These are phyloP conservation scores for Quercus gilva DNA, from an alignment of 306 rosid species.

Conservation along the genomic window DNA sequence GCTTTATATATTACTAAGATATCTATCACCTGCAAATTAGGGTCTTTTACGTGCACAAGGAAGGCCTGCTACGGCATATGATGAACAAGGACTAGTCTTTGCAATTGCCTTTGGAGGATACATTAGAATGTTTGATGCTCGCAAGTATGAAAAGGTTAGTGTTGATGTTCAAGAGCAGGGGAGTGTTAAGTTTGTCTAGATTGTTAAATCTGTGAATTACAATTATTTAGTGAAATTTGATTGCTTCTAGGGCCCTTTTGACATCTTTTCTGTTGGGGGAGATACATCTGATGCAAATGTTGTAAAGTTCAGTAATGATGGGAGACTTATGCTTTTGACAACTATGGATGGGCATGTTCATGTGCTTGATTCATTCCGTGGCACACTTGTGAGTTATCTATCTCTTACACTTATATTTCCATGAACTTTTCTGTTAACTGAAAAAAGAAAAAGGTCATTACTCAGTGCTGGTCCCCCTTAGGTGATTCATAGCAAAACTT, in stretches of 20 bases:
- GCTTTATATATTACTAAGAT: slow-evolving; percentile 4
- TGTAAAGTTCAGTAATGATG: slow-evolving; percentile 92
- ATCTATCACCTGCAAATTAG: slow-evolving; percentile 25
- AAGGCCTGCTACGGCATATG: slow-evolving; percentile 91
- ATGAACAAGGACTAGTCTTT: slow-evolving; percentile 91
- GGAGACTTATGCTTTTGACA: slow-evolving; percentile 85
- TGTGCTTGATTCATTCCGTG: slow-evolving; percentile 90
- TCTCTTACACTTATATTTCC: neutral
- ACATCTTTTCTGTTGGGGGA: slow-evolving; percentile 86
- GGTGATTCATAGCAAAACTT: neutral
- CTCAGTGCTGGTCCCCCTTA: neutral
- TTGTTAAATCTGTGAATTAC: slow-evolving; percentile 18
- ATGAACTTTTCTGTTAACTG: neutral
- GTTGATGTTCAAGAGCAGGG: slow-evolving; percentile 7
- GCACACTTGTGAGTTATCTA: slow-evolving; percentile 71
- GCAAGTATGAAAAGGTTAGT: slow-evolving; percentile 84
- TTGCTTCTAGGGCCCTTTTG: slow-evolving; percentile 79
- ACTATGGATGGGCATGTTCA: slow-evolving; percentile 86
- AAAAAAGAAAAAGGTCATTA: neutral
- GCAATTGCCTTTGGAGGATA: slow-evolving; percentile 90
- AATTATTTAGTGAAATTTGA: slow-evolving; percentile 23
- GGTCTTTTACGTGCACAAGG: slow-evolving; percentile 94
- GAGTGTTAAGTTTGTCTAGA: neutral
- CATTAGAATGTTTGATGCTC: slow-evolving; percentile 87
- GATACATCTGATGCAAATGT: slow-evolving; percentile 92